These are phyloP conservation scores for Wakefieldia striispora DNA, from an alignment of 768 basidiomycete genomes.

Conservation along the genomic window DNA sequence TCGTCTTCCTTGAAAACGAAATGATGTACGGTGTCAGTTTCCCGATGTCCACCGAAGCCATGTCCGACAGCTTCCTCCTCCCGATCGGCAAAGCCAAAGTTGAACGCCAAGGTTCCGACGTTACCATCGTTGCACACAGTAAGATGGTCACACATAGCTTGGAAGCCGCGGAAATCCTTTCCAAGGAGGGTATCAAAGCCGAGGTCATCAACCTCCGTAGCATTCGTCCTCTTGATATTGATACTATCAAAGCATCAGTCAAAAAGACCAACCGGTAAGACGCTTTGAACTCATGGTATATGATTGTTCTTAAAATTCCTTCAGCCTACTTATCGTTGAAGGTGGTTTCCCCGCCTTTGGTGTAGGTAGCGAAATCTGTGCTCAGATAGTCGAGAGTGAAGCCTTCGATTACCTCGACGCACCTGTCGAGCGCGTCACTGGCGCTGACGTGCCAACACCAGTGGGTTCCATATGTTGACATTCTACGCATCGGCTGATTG, in stretches of 20 bases:
- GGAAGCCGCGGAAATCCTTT: constrained; percentile 90
- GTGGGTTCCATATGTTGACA: constrained; percentile 44
- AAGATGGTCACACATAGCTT: constrained; percentile 96
- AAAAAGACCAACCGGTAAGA: constrained; percentile 96
- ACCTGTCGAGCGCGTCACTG: constrained; percentile 95
- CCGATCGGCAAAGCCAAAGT: constrained; percentile 98
- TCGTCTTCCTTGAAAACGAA: constrained; percentile 99
- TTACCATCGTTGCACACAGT: constrained; percentile 97
- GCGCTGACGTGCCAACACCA: constrained; percentile 96
- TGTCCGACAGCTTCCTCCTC: constrained; percentile 92
- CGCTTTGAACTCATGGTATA: background rate
- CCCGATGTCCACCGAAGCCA: constrained; percentile 92
- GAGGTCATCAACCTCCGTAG: constrained; percentile 97
- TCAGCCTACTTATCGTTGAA: constrained; percentile 88
- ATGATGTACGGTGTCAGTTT: constrained; percentile 97
- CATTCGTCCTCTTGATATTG: constrained; percentile 96
- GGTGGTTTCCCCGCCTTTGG: constrained; percentile 99
- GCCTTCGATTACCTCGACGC: constrained; percentile 99
- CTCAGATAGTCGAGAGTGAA: constrained; percentile 95
- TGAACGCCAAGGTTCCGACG: constrained; percentile 87
- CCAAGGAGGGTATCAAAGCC: constrained; percentile 95
- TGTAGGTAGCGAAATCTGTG: constrained; percentile 97
- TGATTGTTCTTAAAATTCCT: constrained; percentile 1
- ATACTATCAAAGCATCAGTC: constrained; percentile 93
- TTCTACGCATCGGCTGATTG: constrained; percentile 9